These are phyloP conservation scores for Astrephomene gubernaculifera DNA, from an alignment of 139 green algal genomes.

Conservation along the genomic window DNA sequence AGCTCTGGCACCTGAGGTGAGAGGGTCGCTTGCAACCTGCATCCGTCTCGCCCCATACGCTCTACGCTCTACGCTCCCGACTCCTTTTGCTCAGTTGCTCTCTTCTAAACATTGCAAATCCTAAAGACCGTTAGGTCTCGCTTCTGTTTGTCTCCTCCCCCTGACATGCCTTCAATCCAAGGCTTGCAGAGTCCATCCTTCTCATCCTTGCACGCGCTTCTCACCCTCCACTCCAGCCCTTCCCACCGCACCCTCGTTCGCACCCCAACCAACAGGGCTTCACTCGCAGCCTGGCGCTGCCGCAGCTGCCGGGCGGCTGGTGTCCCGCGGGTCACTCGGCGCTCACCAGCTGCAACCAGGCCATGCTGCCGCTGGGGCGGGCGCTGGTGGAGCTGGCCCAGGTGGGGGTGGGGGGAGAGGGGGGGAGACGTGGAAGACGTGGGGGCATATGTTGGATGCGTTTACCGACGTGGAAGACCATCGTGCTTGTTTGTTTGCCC, in stretches of 20 bases:
- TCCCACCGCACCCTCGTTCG: background rate
- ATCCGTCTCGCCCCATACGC: too few relatives aligned
- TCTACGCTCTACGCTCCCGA: too few relatives aligned
- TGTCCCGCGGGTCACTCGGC: constrained; percentile 53
- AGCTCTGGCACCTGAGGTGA: background rate
- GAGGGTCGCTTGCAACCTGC: too few relatives aligned
- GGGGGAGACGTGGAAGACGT: background rate
- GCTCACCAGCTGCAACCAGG: constrained; percentile 70
- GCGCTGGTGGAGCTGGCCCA: constrained; percentile 39
- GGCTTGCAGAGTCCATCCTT: too few relatives aligned
- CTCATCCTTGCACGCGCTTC: background rate
- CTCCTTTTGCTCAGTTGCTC: too few relatives aligned
- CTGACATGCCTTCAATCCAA: too few relatives aligned
- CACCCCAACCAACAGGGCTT: background rate
- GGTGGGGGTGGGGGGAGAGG: background rate
- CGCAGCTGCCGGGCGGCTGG: constrained; percentile 55
- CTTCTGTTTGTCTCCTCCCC: too few relatives aligned
- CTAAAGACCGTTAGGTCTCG: too few relatives aligned
- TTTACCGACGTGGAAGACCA: too few relatives aligned
- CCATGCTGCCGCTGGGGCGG: constrained; percentile 39
- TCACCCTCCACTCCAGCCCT: background rate
- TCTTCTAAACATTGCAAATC: too few relatives aligned
- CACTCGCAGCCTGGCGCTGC: background rate
- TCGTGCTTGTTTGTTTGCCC: too few relatives aligned
- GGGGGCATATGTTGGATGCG: background rate